Percentiles rank a stretch among this genome's conserved stretches.
Evolutionary conservation across 202 grass and related monocot species (phyloP).

Genomic region (Panicum hallii): DNA sequence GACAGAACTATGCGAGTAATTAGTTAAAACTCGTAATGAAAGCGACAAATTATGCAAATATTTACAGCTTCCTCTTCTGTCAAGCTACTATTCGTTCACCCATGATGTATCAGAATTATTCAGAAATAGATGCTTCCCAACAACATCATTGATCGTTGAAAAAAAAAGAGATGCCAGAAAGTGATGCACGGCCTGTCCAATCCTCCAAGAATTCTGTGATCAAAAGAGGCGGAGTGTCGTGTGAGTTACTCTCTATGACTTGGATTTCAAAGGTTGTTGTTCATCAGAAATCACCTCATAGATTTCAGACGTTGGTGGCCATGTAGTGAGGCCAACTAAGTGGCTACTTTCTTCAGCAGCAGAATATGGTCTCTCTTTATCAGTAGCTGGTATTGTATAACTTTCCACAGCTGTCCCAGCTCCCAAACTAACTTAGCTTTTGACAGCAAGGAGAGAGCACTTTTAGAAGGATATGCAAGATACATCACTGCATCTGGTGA

Average conservation of each 20-base stretch:
- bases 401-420: conserved; percentile 47
- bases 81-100: not conserved
- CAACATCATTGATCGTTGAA: conserved; percentile 21
- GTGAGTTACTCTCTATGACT: conserved; percentile 40
- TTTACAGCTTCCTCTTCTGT: not conserved
- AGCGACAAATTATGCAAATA: not conserved
- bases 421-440: conserved; percentile 31
- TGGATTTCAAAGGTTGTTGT: conserved; percentile 27
- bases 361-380: conserved; percentile 36
- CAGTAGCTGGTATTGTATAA: conserved; percentile 37
- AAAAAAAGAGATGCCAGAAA: not conserved
- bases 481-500: conserved; percentile 36
- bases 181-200: conserved; percentile 13
- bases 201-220: conserved; percentile 6
- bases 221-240: conserved; percentile 11
- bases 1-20: not conserved
- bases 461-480: conserved; percentile 24
- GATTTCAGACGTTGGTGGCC: conserved; percentile 42
- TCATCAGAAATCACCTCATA: conserved; percentile 34
- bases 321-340: conserved; percentile 36
- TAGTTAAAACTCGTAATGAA: not conserved
- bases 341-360: conserved; percentile 32
- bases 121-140: conserved; percentile 9
- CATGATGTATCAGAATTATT: not conserved
- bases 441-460: conserved; percentile 25